Evolutionary conservation across 441 rosid genomes (phyloP).

Genomic region (Gossypium trilobum): DNA sequence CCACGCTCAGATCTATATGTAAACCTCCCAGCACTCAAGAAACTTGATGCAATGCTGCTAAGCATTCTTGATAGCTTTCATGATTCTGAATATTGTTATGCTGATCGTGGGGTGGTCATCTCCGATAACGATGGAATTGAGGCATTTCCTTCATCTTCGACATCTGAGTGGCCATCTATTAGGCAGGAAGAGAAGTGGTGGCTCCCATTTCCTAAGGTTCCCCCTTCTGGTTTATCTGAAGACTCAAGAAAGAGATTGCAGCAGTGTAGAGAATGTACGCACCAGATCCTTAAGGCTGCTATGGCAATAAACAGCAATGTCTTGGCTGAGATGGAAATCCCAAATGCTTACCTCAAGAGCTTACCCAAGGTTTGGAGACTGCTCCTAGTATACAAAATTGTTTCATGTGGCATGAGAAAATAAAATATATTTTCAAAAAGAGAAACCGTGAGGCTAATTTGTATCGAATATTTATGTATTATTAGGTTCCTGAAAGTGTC

Average conservation of each 20-base stretch:
- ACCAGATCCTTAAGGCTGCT: slow-evolving; percentile 88
- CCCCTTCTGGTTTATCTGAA: slow-evolving; percentile 57
- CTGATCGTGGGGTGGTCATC: slow-evolving; percentile 67
- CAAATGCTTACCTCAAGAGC: slow-evolving; percentile 64
- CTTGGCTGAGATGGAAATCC: slow-evolving; percentile 85
- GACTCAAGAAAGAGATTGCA: slow-evolving; percentile 68
- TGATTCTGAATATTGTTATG: slow-evolving; percentile 70
- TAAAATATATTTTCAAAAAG: neutral
- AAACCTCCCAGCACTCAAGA: slow-evolving; percentile 86
- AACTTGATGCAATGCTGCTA: slow-evolving; percentile 83
- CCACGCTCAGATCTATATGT: slow-evolving; percentile 78
- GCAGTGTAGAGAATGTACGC: slow-evolving; percentile 77
- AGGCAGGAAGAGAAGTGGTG: slow-evolving; percentile 97
- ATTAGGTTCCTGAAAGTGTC: neutral
- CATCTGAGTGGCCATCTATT: slow-evolving; percentile 50
- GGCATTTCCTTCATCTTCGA: slow-evolving; percentile 31
- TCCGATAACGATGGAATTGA: slow-evolving; percentile 47
- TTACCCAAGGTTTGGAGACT: slow-evolving; percentile 62
- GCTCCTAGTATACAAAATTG: neutral
- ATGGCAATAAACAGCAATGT: slow-evolving; percentile 88
- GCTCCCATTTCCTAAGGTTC: slow-evolving; percentile 90
- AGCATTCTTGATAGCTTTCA: slow-evolving; percentile 66
- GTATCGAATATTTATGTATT: neutral
- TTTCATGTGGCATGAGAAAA: neutral
- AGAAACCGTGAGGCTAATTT: neutral